Evolutionary conservation across 2,329 filamentous ascomycete species (phyloP).

Genomic region (Teratosphaeria epicoccoides): DNA sequence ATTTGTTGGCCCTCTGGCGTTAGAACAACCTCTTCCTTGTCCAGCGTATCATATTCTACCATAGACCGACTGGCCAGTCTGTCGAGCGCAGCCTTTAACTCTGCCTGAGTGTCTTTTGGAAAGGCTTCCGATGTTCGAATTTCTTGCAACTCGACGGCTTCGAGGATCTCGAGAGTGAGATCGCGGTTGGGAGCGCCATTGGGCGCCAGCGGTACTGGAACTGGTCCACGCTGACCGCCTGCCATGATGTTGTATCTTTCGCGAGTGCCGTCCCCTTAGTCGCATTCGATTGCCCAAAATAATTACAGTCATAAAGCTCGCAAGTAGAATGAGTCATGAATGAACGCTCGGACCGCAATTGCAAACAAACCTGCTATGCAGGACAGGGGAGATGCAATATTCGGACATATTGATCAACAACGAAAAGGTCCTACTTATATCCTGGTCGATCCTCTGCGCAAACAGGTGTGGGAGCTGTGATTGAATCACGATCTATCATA

Average conservation of each 20-base stretch:
- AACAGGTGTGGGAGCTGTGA: no score
- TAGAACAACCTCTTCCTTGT: constrained; percentile 64
- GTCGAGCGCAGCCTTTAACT: constrained; percentile 79
- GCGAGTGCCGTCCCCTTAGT: not conserved
- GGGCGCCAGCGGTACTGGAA: constrained; percentile 31
- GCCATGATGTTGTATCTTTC: not conserved
- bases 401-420: no score
- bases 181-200: constrained; percentile 28
- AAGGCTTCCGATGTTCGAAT: constrained; percentile 24
- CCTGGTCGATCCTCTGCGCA: no score
- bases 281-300: not conserved
- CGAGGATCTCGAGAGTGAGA: constrained; percentile 71
- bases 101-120: constrained; percentile 27
- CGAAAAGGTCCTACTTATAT: no score
- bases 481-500: no score
- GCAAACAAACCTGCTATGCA: no score
- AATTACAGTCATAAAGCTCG: not conserved
- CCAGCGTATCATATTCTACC: constrained; percentile 74
- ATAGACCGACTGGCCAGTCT: constrained; percentile 74
- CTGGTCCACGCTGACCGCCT: constrained; percentile 31
- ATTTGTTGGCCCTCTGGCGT: constrained; percentile 77
- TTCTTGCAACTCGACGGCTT: constrained; percentile 41
- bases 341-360: no score
- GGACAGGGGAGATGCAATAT: no score
- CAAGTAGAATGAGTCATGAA: not conserved